Evolutionary conservation across 2,329 filamentous ascomycete genomes (phyloP).

Genomic region (Colletotrichum sp.): DNA sequence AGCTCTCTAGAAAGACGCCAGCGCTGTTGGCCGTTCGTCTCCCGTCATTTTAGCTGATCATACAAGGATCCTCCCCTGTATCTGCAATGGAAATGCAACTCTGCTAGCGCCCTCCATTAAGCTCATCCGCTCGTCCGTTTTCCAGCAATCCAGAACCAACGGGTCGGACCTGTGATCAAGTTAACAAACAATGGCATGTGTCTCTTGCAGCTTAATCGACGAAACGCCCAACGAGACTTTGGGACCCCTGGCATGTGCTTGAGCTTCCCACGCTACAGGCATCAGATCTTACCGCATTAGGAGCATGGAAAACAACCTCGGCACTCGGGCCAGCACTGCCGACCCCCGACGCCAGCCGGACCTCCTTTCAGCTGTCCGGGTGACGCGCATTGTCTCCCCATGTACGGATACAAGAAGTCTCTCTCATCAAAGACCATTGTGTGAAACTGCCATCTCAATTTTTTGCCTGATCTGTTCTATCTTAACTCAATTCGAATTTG

Average conservation of each 20-base stretch:
- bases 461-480: neutral
- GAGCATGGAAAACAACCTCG: constrained; percentile 8
- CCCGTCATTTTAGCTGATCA: neutral
- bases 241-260: constrained; percentile 16
- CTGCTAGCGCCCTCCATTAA: neutral
- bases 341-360: constrained; percentile 18
- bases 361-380: constrained; percentile 12
- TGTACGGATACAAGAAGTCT: neutral
- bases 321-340: constrained; percentile 16
- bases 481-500: neutral
- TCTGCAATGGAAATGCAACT: neutral
- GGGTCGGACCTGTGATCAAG: neutral
- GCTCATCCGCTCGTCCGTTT: neutral
- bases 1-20: neutral
- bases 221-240: neutral
- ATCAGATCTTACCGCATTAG: neutral
- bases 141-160: neutral
- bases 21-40: neutral
- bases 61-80: neutral
- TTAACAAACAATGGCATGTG: neutral
- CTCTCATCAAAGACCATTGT: constrained; percentile 4
- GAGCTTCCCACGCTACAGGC: constrained; percentile 4
- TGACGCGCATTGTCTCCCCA: neutral
- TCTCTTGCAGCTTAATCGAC: neutral
- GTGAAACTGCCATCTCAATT: neutral